Percentiles rank a stretch among this genome's conserved stretches.
phyloP scores from a whole-genome alignment of 1,284 basidiomycete genomes.

The Cronartium ribicola region DNA sequence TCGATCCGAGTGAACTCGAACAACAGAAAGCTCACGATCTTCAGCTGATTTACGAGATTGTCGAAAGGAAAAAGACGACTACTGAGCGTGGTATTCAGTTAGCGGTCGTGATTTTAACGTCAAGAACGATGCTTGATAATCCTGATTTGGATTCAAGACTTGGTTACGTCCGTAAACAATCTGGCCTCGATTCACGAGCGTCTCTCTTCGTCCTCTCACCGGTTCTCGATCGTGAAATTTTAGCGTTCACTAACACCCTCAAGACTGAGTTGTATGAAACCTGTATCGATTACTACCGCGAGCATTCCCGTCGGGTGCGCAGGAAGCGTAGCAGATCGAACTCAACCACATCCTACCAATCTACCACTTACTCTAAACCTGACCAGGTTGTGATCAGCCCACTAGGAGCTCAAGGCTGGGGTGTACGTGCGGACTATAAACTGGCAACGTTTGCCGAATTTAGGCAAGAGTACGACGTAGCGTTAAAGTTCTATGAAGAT shows the following conservation, averaged over 20 bases:
- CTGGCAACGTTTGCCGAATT: constrained; percentile 94
- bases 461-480: constrained; percentile 79
- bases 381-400: constrained; percentile 56
- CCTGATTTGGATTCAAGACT: constrained; percentile 73
- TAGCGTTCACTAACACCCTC: constrained; percentile 76
- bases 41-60: constrained; percentile 71
- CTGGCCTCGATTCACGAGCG: constrained; percentile 81
- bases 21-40: constrained; percentile 70
- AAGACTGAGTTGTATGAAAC: constrained; percentile 81
- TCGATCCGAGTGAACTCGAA: constrained; percentile 46
- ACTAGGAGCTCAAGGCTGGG: constrained; percentile 82
- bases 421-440: constrained; percentile 93
- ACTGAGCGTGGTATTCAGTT: constrained; percentile 85
- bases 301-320: constrained; percentile 82
- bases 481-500: constrained; percentile 82
- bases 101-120: constrained; percentile 89
- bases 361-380: constrained; percentile 55
- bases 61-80: constrained; percentile 69
- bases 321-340: constrained; percentile 74
- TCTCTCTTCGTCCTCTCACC: constrained; percentile 91
- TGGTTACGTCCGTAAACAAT: constrained; percentile 77
- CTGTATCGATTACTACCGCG: constrained; percentile 84
- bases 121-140: constrained; percentile 77
- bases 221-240: constrained; percentile 71
- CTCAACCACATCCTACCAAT: constrained; percentile 57